phyloP scores from a whole-genome alignment of 169 alveolate genomes.

The Plasmodium inui region DNA sequence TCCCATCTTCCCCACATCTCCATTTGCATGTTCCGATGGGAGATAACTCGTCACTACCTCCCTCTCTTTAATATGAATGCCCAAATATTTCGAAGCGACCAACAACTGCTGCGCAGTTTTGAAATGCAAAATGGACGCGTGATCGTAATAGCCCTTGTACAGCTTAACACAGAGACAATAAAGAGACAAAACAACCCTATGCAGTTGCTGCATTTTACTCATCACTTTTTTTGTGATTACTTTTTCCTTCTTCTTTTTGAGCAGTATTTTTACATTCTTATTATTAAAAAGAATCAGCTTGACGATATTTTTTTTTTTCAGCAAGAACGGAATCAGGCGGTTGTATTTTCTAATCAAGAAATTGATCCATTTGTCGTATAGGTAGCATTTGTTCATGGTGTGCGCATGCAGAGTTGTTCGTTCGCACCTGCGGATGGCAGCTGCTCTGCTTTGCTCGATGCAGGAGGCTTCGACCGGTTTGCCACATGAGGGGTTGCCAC shows the following conservation, averaged over 20 bases:
- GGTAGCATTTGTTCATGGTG: conserved; percentile 52
- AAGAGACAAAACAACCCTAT: conserved; percentile 17
- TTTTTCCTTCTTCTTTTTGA: conserved; percentile 41
- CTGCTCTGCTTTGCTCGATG: not conserved
- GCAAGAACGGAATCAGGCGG: conserved; percentile 1
- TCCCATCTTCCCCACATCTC: not conserved
- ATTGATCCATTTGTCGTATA: conserved; percentile 60
- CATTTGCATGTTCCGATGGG: not conserved
- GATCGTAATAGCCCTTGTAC: conserved; percentile 51
- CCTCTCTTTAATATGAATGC: conserved; percentile 39
- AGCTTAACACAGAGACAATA: conserved; percentile 37
- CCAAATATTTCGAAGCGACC: conserved; percentile 56
- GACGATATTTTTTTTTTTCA: conserved; percentile 41
- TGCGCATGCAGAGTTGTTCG: conserved; percentile 9
- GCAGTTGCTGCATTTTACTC: conserved; percentile 23
- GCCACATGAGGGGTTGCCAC: too few relatives aligned
- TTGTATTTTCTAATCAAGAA: conserved; percentile 38
- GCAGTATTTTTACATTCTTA: conserved; percentile 36
- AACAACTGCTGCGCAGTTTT: conserved; percentile 52
- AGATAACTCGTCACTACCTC: not conserved
- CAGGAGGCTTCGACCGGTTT: not conserved
- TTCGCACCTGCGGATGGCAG: not conserved
- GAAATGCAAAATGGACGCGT: conserved; percentile 60
- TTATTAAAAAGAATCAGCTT: conserved; percentile 55
- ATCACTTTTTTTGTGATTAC: conserved; percentile 5